Conservation (phyloP, 2,329 filamentous ascomycete species). For the Sporothrix schenckii region DNA sequence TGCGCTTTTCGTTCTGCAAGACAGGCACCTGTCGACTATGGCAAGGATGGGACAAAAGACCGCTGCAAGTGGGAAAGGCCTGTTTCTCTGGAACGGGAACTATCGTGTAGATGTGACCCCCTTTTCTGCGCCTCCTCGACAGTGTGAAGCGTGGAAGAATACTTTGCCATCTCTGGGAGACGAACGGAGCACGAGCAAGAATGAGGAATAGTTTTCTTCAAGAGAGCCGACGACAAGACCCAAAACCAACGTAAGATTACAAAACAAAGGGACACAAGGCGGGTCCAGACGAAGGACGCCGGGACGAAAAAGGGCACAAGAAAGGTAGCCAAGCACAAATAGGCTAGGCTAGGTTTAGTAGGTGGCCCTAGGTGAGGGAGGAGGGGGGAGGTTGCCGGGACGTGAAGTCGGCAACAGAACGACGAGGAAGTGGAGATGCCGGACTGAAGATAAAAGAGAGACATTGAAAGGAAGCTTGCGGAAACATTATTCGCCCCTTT, state of each 20-base stretch:
- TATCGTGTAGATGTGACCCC: background rate
- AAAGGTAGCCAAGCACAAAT: background rate
- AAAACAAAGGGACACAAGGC: background rate
- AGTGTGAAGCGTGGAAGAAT: background rate
- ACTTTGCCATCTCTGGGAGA: background rate
- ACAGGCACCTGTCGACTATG: background rate
- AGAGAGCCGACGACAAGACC: background rate
- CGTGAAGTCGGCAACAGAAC: slow-evolving; percentile 4
- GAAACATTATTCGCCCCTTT: too few species aligned
- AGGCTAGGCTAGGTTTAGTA: background rate
- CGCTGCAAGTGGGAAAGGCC: background rate
- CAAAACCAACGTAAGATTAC: background rate
- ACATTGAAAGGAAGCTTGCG: too few species aligned
- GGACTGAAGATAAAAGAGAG: too few species aligned
- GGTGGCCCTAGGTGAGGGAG: background rate
- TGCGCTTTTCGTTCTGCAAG: background rate
- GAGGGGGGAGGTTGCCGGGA: background rate
- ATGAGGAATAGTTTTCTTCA: background rate
- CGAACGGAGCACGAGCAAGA: slow-evolving; percentile 3
- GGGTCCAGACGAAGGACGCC: background rate
- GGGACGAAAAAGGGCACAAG: background rate
- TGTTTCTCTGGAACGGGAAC: background rate
- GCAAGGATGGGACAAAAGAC: background rate
- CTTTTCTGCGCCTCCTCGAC: background rate
- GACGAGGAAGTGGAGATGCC: background rate